phyloP scores from a whole-genome alignment of 441 rosid species.

The Erysimum cheiri region DNA sequence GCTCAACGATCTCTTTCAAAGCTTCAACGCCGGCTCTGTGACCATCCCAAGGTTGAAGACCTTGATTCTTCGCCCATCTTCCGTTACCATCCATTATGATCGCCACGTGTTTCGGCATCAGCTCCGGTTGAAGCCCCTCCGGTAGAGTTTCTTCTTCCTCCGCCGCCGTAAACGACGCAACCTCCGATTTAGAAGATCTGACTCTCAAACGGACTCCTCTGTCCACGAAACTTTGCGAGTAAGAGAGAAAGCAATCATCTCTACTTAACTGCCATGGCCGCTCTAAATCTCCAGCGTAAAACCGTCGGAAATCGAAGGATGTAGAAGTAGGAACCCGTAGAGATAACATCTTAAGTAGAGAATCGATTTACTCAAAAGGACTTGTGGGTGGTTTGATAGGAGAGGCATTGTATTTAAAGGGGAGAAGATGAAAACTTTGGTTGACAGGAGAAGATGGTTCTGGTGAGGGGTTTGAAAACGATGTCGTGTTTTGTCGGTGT shows the following conservation, averaged over 20 bases:
- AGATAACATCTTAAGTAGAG: constrained; percentile 47
- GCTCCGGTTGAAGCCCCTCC: constrained; percentile 50
- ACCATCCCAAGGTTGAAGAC: constrained; percentile 57
- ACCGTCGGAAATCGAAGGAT: constrained; percentile 25
- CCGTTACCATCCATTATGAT: constrained; percentile 89
- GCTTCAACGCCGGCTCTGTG: constrained; percentile 69
- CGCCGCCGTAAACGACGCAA: background rate
- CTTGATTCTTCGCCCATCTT: constrained; percentile 63
- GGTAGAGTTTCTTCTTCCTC: constrained; percentile 57
- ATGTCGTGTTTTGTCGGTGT: constrained; percentile 31
- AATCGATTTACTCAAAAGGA: background rate
- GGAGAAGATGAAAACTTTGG: background rate
- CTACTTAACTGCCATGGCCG: constrained; percentile 14
- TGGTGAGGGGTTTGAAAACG: constrained; percentile 33
- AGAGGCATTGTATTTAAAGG: constrained; percentile 21
- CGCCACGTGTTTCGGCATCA: constrained; percentile 84
- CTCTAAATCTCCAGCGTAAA: constrained; percentile 10
- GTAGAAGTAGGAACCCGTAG: constrained; percentile 43
- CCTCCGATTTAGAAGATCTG: constrained; percentile 41
- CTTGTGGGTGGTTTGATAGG: background rate
- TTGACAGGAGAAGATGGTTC: constrained; percentile 11
- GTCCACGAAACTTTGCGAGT: constrained; percentile 1
- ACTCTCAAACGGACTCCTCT: constrained; percentile 24
- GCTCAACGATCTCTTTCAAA: constrained; percentile 54
- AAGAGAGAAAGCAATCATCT: constrained; percentile 14